These are phyloP conservation scores for Magnusiomyces paraingens DNA, from an alignment of 1,139 yeast genomes.

Conservation along the genomic window DNA sequence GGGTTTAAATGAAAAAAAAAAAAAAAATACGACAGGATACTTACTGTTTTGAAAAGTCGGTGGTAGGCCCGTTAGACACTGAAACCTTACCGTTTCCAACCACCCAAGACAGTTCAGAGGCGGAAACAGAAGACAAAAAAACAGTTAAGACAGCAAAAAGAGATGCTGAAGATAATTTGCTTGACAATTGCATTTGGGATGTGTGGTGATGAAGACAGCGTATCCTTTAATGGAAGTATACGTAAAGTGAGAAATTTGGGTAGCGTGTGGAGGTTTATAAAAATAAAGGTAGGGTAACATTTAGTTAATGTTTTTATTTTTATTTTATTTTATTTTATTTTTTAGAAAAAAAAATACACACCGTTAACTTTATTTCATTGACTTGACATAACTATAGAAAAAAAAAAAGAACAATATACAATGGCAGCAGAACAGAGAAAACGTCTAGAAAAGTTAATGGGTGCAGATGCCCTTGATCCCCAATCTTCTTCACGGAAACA, in stretches of 20 bases:
- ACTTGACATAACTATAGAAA: not conserved
- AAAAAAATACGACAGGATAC: not conserved
- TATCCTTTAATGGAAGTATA: not conserved
- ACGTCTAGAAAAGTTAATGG: constrained; percentile 78
- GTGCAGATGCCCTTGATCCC: constrained; percentile 42
- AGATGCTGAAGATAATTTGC: not conserved
- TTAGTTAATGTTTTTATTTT: no score
- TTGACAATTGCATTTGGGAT: not conserved
- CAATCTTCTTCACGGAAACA: constrained; percentile 26
- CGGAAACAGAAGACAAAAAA: not conserved
- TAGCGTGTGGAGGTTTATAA: not conserved
- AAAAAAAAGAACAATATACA: not conserved
- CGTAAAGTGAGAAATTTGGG: not conserved
- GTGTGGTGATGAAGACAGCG: not conserved
- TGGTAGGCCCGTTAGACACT: not conserved
- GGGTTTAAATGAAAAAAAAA: not conserved
- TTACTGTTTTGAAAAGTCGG: not conserved
- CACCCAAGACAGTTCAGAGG: not conserved
- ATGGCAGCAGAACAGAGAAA: constrained; percentile 68
- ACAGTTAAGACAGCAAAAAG: not conserved
- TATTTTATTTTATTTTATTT: not conserved
- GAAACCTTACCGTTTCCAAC: not conserved
- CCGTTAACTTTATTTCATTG: not conserved
- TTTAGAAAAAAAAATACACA: not conserved
- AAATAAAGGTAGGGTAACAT: not conserved